Conservation (phyloP, 495 filamentous ascomycete species). For the Penicillium argentinense region DNA sequence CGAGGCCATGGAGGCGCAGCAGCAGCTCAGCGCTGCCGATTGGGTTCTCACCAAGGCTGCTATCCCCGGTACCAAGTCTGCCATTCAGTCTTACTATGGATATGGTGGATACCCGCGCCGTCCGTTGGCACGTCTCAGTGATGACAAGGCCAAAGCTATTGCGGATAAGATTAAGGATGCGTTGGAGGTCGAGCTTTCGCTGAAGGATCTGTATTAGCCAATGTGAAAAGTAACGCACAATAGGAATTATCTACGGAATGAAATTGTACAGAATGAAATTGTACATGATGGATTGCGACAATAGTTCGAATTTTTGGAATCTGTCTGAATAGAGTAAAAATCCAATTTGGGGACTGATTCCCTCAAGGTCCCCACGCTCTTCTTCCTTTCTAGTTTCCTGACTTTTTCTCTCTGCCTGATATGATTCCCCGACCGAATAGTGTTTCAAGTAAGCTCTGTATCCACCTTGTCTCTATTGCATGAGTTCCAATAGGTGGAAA, state of each 20-base stretch:
- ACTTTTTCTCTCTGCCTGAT: no score
- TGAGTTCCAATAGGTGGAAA: constrained; percentile 12
- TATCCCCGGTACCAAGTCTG: constrained; percentile 83
- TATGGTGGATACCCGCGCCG: constrained; percentile 78
- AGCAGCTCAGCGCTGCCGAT: constrained; percentile 69
- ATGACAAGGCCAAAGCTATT: constrained; percentile 53
- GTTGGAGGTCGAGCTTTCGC: constrained; percentile 61
- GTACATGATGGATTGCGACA: no score
- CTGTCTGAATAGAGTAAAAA: no score
- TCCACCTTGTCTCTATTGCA: no score
- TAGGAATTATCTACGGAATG: background rate
- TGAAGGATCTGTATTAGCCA: constrained; percentile 45
- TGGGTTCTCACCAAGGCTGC: constrained; percentile 86
- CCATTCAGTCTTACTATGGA: constrained; percentile 79
- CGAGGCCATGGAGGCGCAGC: constrained; percentile 73
- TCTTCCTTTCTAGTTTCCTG: constrained; percentile 2
- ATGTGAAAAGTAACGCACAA: background rate
- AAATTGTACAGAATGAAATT: no score
- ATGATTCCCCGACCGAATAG: no score
- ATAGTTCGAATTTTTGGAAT: no score
- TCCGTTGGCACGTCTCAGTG: constrained; percentile 65
- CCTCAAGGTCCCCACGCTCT: background rate
- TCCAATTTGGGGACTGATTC: background rate
- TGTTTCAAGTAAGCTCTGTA: no score
- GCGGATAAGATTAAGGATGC: constrained; percentile 67